Conservation (phyloP, 2,329 filamentous ascomycete genomes). For the Pseudopithomyces maydicus region DNA sequence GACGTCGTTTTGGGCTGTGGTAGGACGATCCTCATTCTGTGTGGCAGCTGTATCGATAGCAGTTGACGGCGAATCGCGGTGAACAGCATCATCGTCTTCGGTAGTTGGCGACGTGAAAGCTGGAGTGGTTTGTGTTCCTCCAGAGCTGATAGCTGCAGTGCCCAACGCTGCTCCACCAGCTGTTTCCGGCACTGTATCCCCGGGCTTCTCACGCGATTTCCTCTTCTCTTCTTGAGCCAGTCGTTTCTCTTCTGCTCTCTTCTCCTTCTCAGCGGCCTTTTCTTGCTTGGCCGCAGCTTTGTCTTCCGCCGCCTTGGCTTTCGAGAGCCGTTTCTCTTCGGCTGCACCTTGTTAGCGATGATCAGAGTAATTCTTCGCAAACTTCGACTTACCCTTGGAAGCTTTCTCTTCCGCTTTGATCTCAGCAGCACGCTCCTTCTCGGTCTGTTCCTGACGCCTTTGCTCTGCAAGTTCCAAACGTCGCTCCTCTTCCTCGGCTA, state of each 20-base stretch:
- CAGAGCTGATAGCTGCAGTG: slow-evolving; percentile 50
- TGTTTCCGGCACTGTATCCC: slow-evolving; percentile 15
- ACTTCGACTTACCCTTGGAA: slow-evolving; percentile 61
- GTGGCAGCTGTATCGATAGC: slow-evolving; percentile 1
- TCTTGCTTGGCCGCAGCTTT: slow-evolving; percentile 46
- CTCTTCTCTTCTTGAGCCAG: slow-evolving; percentile 58
- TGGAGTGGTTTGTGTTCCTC: slow-evolving; percentile 18
- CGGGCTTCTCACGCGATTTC: slow-evolving; percentile 48
- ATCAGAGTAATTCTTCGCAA: not conserved
- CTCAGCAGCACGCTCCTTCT: slow-evolving; percentile 57
- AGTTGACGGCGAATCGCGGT: slow-evolving; percentile 20
- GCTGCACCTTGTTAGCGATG: slow-evolving; percentile 47
- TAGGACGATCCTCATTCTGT: not conserved
- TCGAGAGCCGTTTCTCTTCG: slow-evolving; percentile 58
- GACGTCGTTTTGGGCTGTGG: slow-evolving; percentile 1
- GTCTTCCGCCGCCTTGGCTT: slow-evolving; percentile 57
- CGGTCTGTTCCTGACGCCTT: slow-evolving; percentile 62
- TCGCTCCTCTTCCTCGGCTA: slow-evolving; percentile 67
- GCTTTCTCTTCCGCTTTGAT: slow-evolving; percentile 53
- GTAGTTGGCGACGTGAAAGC: slow-evolving; percentile 9
- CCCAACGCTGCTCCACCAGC: slow-evolving; percentile 11
- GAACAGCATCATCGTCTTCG: slow-evolving; percentile 21
- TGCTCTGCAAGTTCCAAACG: slow-evolving; percentile 68
- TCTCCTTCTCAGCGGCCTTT: slow-evolving; percentile 52
- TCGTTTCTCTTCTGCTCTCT: slow-evolving; percentile 60